Evolutionary conservation across 179 eudicot genomes (phyloP).

Genomic region (Spergularia azorica): DNA sequence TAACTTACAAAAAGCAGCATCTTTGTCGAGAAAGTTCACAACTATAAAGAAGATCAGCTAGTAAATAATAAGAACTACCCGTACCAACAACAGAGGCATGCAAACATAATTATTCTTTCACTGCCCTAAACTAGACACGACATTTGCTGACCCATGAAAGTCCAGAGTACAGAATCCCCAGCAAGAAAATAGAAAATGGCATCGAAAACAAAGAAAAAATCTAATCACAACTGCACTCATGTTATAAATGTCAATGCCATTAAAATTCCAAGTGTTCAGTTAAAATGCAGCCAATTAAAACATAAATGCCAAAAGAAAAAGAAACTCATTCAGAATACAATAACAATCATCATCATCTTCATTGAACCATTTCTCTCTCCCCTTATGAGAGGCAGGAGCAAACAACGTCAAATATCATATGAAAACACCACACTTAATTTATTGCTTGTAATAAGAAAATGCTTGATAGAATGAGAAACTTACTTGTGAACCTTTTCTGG

Average conservation of each 20-base stretch:
- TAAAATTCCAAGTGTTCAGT: not conserved
- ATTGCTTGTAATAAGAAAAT: constrained; percentile 4
- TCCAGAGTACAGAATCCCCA: not conserved
- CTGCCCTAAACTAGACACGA: not conserved
- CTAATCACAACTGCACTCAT: too few species aligned
- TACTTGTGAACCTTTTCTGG: constrained; percentile 87
- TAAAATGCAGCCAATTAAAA: constrained; percentile 1
- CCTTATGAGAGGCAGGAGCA: not conserved
- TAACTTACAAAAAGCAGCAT: not conserved
- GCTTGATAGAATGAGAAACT: constrained; percentile 29
- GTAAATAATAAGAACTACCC: not conserved
- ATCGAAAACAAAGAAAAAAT: too few species aligned
- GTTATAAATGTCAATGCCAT: not conserved
- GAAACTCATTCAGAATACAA: constrained; percentile 1
- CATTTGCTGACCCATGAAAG: not conserved
- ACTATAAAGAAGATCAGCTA: not conserved
- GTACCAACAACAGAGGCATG: not conserved
- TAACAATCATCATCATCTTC: not conserved
- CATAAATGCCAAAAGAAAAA: not conserved
- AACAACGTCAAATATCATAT: not conserved
- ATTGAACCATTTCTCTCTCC: not conserved
- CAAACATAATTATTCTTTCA: constrained; percentile 8
- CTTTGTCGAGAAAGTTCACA: not conserved
- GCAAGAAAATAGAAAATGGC: not conserved
- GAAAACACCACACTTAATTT: not conserved